Base-by-base conservation (phyloP, 257 asterid genomes). In the Solanum chiquidenum region DNA sequence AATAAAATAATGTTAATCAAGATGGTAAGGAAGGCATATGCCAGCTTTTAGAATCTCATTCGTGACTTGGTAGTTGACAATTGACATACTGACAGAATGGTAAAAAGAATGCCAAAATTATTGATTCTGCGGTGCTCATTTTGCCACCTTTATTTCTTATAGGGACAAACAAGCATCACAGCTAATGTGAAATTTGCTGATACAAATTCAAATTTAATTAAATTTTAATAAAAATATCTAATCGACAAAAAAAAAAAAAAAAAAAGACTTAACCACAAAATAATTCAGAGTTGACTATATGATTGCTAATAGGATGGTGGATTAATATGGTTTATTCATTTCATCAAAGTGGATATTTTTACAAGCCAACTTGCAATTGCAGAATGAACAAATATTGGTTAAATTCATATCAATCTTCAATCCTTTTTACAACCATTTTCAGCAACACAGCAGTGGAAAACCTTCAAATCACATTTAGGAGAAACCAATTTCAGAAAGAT, bases 401-500 rank as follows among this genome's bases (percentile, higher is more conserved):
- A 83, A 88, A 86, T 74, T 85, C 33, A 44, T 85, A 76, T 75
- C 83, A 91, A 55, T 37, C 89, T 14, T 89, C 89, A 38, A 52
- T 84, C 37, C 49, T 88, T 75, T 80, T 69, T 83, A 83, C 86
- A 86, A 69, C 86, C 90, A 83, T 86, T 91, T 55, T 87, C 88
- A 62, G 62, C 52, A 20, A 91, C 86, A n/a, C 62, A 71, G 86
- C 93, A 93, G 88, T 90, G 89, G 84, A 90, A 92, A 76, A 93
- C 97, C 79, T 49, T 90, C 34, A 96, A 88, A 37, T 92, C 92
- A 83, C 98, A 94, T 64, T 91, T 93, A 6, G 98, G 98, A 12
- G 98, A 92, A 31, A 95, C 75, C 58, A 86, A 91, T 90, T 95
- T 93, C 88, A 96, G 88, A 55, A 95, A 87, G 83, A 96, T 29